A percentile compares a stretch with the other conserved stretches of the same genome.
Evolutionary conservation across 2,329 filamentous ascomycete genomes (phyloP).

Genomic region (Arthroderma sp.): DNA sequence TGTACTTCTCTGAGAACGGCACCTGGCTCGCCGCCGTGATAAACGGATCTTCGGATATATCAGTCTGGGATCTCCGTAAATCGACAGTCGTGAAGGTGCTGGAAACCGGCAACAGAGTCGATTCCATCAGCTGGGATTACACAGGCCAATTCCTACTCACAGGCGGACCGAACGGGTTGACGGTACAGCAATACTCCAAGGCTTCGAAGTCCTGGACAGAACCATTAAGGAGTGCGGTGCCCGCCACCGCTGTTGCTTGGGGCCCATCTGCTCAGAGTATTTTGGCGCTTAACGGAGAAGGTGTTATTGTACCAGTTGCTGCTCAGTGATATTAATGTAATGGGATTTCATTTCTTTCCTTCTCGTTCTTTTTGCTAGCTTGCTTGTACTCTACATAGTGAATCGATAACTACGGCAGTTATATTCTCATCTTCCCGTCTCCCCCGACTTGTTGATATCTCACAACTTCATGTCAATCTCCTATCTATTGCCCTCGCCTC

Average conservation of each 20-base stretch:
- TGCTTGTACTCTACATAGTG: slow-evolving; percentile 1
- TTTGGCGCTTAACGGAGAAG: slow-evolving; percentile 61
- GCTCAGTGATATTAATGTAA: slow-evolving; percentile 34
- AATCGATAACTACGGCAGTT: background rate
- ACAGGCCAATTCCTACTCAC: slow-evolving; percentile 85
- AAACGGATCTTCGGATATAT: slow-evolving; percentile 64
- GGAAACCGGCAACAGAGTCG: slow-evolving; percentile 67
- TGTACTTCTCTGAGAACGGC: slow-evolving; percentile 91
- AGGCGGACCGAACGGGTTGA: slow-evolving; percentile 65
- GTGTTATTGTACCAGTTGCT: slow-evolving; percentile 59
- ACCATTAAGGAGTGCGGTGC: slow-evolving; percentile 62
- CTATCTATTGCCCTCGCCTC: too few relatives aligned
- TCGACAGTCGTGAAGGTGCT: slow-evolving; percentile 70
- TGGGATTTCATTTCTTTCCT: background rate
- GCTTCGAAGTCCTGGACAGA: slow-evolving; percentile 79
- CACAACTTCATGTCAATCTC: too few relatives aligned
- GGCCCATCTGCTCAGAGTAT: slow-evolving; percentile 61
- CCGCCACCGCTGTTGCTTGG: slow-evolving; percentile 66
- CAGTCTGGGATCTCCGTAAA: slow-evolving; percentile 87
- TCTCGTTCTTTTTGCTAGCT: background rate
- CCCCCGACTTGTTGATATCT: too few relatives aligned
- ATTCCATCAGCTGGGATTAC: slow-evolving; percentile 79
- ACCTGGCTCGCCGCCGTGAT: slow-evolving; percentile 84
- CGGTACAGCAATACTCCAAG: slow-evolving; percentile 84
- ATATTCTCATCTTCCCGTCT: too few relatives aligned